These are phyloP conservation scores for Rhizoclosmatium sp. DNA, from an alignment of 192 early-diverging fungal species.

Conservation along the genomic window DNA sequence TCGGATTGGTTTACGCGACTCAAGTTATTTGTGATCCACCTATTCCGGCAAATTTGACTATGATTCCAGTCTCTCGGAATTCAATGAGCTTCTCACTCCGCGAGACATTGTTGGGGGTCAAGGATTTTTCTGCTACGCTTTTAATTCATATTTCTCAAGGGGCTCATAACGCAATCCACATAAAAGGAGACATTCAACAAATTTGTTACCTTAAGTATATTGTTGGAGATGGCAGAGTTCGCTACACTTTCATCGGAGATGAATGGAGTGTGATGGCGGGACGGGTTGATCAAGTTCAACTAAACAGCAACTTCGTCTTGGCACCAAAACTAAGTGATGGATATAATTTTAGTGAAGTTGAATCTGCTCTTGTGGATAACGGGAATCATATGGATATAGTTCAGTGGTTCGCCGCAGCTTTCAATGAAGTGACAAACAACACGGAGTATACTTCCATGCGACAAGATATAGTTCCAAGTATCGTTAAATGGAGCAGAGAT, in stretches of 20 bases:
- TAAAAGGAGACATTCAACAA: no score
- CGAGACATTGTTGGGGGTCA: no score
- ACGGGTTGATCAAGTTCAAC: background rate
- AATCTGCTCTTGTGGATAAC: background rate
- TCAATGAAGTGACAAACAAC: background rate
- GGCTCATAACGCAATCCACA: no score
- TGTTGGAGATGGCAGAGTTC: background rate
- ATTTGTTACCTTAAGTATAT: background rate
- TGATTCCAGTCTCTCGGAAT: no score
- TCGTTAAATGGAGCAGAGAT: background rate
- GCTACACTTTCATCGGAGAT: conserved; percentile 16
- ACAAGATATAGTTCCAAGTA: background rate
- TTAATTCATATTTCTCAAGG: no score
- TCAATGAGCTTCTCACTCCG: no score
- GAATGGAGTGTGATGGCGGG: conserved; percentile 29
- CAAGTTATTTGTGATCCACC: conserved; percentile 1
- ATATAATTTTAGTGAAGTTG: background rate
- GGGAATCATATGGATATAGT: background rate
- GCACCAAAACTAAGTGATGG: no score
- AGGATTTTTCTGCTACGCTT: no score
- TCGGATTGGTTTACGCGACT: conserved; percentile 13
- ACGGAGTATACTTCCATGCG: background rate
- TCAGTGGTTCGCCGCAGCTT: background rate
- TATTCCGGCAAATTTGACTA: no score
- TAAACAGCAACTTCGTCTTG: background rate